These are phyloP conservation scores for Coniochaeta sp. DNA, from an alignment of 2,329 filamentous ascomycete species.

Conservation along the genomic window DNA sequence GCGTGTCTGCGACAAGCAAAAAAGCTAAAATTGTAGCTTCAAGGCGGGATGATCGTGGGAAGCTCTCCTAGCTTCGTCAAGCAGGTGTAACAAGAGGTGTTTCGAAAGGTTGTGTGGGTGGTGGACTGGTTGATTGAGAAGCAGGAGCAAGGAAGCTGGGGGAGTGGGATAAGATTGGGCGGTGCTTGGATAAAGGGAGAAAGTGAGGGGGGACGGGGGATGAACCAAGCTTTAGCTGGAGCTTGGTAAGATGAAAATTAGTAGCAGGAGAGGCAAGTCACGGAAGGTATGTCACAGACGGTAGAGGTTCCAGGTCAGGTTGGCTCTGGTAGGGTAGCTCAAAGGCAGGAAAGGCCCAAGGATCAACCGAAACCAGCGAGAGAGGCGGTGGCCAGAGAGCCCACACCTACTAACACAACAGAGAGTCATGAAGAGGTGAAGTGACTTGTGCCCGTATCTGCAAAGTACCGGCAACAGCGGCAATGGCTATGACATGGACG, in stretches of 20 bases:
- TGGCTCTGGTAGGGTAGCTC: background rate
- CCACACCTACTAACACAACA: background rate
- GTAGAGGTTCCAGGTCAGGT: background rate
- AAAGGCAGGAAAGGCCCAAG: background rate
- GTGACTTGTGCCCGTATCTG: too few species aligned
- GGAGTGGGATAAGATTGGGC: background rate
- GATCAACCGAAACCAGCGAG: conserved; percentile 1
- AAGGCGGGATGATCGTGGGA: conserved; percentile 15
- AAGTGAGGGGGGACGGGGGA: background rate
- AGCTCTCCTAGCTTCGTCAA: conserved; percentile 29
- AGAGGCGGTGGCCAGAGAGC: background rate
- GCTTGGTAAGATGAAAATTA: background rate
- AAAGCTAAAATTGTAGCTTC: conserved; percentile 4
- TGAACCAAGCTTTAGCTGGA: background rate
- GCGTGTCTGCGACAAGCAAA: background rate
- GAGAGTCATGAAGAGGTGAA: background rate
- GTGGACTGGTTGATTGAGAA: conserved; percentile 14
- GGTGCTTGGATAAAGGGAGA: conserved; percentile 1
- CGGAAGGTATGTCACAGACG: too few species aligned
- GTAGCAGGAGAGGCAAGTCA: conserved; percentile 2
- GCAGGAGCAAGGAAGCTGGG: background rate
- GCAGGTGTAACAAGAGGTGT: conserved; percentile 36
- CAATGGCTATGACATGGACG: background rate
- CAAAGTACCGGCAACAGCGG: conserved; percentile 1
- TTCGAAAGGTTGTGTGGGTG: conserved; percentile 27